Base-by-base conservation (phyloP, 139 green algal species). In the Pleodorina starrii region DNA sequence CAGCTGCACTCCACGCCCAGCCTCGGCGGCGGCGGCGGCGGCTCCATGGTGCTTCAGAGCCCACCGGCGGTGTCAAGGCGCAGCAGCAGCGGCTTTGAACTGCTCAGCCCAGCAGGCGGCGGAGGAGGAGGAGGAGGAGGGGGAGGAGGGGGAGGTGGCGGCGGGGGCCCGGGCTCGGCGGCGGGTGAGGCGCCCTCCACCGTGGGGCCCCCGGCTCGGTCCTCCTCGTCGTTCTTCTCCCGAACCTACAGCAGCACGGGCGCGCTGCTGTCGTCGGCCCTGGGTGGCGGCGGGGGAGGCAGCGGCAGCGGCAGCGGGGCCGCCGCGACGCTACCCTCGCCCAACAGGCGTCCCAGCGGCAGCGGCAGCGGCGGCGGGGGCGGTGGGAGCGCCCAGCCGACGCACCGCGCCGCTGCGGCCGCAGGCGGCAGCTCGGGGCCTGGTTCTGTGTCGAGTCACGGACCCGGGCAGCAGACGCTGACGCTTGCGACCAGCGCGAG, bases 171-270 rank as follows among this genome's bases (percentile, higher is more conserved):
- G 32, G 36, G 9, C 19, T 25, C 78, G 38, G 35, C 50, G 5
- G 40, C 35, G 0, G 48, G 51, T 4, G 19, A n/a, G 3, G 3
- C 14, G n/a, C 3, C 48, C 76, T 40, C 32, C 48, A 50, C 51
- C 19, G 54, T 35, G 2, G 44, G 21, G 12, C 3, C 54, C 48
- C 14, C 78, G 21, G 36, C 23, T 32, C 38, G 51, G 5, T 59
- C 57, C 27, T 6, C 21, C 32, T 63, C 80, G 5, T 79, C 66
- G 25, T 88, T 88, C 46, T 88, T 88, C 82, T 69, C 63, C 2
- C 84, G 69, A 7, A 83, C 84, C 29, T 89, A 83, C 71, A 82
- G 69, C 69, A 89, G 69, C 50, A 89, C 84, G 16, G 50, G 50
- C 48, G 69, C 84, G 50, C 69, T 89, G 23, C 68, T 81, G 54